Conservation (phyloP, 352 stramenopile species). For the Phytopythium vexans region DNA sequence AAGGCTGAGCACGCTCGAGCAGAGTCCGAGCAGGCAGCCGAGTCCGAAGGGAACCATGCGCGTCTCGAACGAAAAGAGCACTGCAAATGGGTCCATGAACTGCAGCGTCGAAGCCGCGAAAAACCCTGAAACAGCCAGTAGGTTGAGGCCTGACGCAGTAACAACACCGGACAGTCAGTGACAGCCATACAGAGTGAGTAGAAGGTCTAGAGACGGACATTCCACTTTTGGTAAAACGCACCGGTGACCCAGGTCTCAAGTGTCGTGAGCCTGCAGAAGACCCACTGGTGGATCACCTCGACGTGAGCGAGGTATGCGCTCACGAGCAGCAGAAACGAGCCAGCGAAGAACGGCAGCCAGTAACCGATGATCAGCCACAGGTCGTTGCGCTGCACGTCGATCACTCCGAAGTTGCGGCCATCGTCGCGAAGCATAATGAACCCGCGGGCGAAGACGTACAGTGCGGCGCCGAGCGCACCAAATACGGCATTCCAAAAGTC, state of each 20-base stretch:
- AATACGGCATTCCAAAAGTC: constrained; percentile 77
- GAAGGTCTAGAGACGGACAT: constrained; percentile 3
- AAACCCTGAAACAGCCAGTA: constrained; percentile 59
- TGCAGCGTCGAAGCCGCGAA: constrained; percentile 81
- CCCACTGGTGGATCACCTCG: constrained; percentile 82
- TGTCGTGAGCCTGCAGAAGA: constrained; percentile 68
- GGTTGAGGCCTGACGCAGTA: constrained; percentile 39
- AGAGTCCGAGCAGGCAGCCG: constrained; percentile 62
- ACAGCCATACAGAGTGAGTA: no score
- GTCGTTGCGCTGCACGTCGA: constrained; percentile 63
- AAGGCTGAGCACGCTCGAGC: constrained; percentile 64
- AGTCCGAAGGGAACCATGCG: constrained; percentile 71
- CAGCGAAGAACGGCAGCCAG: constrained; percentile 82
- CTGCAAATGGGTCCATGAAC: constrained; percentile 81
- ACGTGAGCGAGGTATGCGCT: constrained; percentile 79
- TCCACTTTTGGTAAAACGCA: constrained; percentile 18
- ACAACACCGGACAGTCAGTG: constrained; percentile 1
- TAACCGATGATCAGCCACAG: constrained; percentile 68
- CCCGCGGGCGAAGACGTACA: constrained; percentile 57
- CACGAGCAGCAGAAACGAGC: constrained; percentile 70
- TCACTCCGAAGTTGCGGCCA: constrained; percentile 68
- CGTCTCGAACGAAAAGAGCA: constrained; percentile 68
- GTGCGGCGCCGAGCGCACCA: constrained; percentile 52
- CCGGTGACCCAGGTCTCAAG: constrained; percentile 46
- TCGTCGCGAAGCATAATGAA: constrained; percentile 57